Percentiles rank a stretch among this genome's conserved stretches.
These are phyloP conservation scores for Fusarium anguioides DNA, from an alignment of 2,329 filamentous ascomycete genomes.

Conservation along the genomic window DNA sequence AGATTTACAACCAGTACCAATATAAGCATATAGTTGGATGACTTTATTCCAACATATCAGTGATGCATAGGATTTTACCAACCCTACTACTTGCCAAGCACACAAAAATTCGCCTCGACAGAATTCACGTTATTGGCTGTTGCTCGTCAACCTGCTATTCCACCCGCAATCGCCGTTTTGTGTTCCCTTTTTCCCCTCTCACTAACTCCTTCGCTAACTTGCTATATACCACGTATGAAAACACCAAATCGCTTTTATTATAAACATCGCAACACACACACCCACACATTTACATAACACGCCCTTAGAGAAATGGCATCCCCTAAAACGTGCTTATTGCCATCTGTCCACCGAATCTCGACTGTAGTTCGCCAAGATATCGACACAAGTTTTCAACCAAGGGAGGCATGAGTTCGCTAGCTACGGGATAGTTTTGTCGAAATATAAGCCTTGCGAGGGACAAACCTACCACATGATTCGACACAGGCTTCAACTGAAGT, in stretches of 20 bases:
- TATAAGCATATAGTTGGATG: too few species aligned
- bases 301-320: background rate
- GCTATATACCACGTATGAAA: background rate
- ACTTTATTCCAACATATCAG: too few species aligned
- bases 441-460: constrained; percentile 30
- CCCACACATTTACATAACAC: too few species aligned
- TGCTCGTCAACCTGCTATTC: too few species aligned
- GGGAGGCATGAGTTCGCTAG: constrained; percentile 35
- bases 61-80: too few species aligned
- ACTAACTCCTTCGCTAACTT: constrained; percentile 38
- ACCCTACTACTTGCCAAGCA: too few species aligned
- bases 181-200: constrained; percentile 18
- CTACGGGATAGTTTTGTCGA: constrained; percentile 36
- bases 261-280: background rate
- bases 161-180: background rate
- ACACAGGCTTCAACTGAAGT: constrained; percentile 31
- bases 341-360: constrained; percentile 2
- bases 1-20: too few species aligned
- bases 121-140: too few species aligned
- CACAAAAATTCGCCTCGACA: too few species aligned
- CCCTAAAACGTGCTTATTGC: background rate
- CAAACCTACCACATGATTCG: constrained; percentile 26
- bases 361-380: constrained; percentile 34
- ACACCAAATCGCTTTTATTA: constrained; percentile 17
- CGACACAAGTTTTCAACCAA: constrained; percentile 37